Base-by-base conservation (phyloP, 257 asterid species). In the Nicotiana sylvestris region DNA sequence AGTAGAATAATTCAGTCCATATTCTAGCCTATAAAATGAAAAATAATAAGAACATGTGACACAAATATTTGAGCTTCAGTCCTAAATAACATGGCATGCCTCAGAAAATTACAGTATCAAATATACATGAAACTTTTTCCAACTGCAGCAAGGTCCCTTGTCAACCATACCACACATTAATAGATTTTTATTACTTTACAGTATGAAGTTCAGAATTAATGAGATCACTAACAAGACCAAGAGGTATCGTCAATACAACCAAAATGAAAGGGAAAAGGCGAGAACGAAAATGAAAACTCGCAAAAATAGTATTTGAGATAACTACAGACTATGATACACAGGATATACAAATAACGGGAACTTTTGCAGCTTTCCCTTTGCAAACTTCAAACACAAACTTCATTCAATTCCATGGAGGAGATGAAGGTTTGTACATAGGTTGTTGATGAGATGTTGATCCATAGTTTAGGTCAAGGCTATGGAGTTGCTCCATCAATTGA, bases 401-500 rank as follows among this genome's bases (percentile, higher is more conserved):
- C 16, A 4, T 25, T 88, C 88, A 95, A 86, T 89, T 92, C 99
- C 99, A 94, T 13, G 94, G 89, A 85, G 97, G 99, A 84, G 98
- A 94, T 25, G 99, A 87, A 60, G 94, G 86, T 82, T 91, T 95
- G 88, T 88, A 91, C 86, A 89, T 81, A 76, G 87, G 90, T 72
- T 94, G 98, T 72, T 94, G 98, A 13, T 88, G 97, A 77, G 95
- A 86, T 37, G 90, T 66, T 49, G 98, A 84, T 82, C 89, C 96
- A 70, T 91, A 87, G 89, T 90, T 92, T 70, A 92, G 77, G 84
- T 95, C 99, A 51, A 95, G 88, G 88, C 70, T 94, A 82, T 95
- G 97, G 80, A 95, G 98, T 77, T 95, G 99, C 81, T 93, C 99
- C 97, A 95, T 95, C 89, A 95, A 86, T 87, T 95, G 99, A 25